A percentile compares a stretch with the other conserved stretches of the same genome.
These are phyloP conservation scores for Pseudozyma pruni DNA, from an alignment of 1,284 basidiomycete species.

Conservation along the genomic window DNA sequence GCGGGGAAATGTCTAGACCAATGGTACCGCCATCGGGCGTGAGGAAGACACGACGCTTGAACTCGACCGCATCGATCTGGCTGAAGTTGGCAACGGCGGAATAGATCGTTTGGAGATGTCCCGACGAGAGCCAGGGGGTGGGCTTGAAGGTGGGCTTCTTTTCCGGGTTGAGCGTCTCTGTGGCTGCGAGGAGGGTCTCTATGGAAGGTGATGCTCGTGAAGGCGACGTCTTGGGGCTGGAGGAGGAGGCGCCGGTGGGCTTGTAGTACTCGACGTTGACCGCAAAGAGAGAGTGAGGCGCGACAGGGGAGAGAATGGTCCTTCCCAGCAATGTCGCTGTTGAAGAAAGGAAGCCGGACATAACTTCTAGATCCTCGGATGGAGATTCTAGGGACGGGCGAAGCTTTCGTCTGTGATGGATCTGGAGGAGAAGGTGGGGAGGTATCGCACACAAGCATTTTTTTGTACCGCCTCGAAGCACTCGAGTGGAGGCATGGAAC, in stretches of 20 bases:
- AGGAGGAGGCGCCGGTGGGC: slow-evolving; percentile 3
- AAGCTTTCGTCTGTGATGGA: too few relatives aligned
- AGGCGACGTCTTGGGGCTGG: not conserved
- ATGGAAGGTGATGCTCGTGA: slow-evolving; percentile 20
- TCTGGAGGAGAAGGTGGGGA: too few relatives aligned
- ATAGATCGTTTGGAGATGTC: slow-evolving; percentile 65
- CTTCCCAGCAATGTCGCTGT: slow-evolving; percentile 39
- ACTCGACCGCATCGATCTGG: slow-evolving; percentile 55
- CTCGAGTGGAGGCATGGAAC: not conserved
- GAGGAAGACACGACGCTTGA: slow-evolving; percentile 59
- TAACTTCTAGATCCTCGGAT: not conserved
- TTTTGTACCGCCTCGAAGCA: too few relatives aligned
- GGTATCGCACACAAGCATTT: too few relatives aligned
- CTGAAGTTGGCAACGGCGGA: slow-evolving; percentile 54
- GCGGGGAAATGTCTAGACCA: slow-evolving; percentile 58
- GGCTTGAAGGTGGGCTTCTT: slow-evolving; percentile 31
- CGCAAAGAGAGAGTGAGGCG: slow-evolving; percentile 40
- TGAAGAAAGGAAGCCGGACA: slow-evolving; percentile 34
- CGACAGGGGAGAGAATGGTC: slow-evolving; percentile 38
- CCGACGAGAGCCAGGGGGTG: slow-evolving; percentile 54
- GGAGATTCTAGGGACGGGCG: not conserved
- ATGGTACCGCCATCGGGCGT: slow-evolving; percentile 64
- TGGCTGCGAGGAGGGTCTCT: slow-evolving; percentile 32
- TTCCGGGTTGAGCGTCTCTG: slow-evolving; percentile 36
- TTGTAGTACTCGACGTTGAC: slow-evolving; percentile 51